A percentile compares a stretch with the other conserved stretches of the same genome.
Evolutionary conservation across 2,329 filamentous ascomycete genomes (phyloP).

Genomic region (Rugonectria rugulosa): DNA sequence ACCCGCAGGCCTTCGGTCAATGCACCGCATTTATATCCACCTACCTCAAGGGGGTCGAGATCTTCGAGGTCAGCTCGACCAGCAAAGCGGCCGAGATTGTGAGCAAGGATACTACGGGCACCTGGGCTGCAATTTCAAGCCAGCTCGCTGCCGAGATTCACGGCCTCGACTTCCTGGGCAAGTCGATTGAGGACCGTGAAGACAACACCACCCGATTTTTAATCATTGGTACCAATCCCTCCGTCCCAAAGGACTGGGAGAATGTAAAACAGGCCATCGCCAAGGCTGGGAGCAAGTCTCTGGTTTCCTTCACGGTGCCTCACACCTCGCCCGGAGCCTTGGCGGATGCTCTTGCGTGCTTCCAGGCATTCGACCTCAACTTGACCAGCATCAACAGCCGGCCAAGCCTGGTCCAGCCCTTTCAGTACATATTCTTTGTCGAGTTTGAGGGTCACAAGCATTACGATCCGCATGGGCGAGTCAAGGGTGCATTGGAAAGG

Average conservation of each 20-base stretch:
- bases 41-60: constrained; percentile 77
- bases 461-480: constrained; percentile 61
- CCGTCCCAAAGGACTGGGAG: constrained; percentile 36
- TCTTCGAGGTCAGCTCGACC: constrained; percentile 85
- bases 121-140: constrained; percentile 80
- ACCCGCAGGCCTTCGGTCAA: constrained; percentile 95
- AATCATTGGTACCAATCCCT: constrained; percentile 58
- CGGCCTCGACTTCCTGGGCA: constrained; percentile 72
- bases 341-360: constrained; percentile 80
- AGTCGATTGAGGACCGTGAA: constrained; percentile 73
- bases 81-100: constrained; percentile 84
- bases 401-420: constrained; percentile 76
- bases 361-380: constrained; percentile 76
- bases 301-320: constrained; percentile 84
- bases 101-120: constrained; percentile 62
- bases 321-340: constrained; percentile 82
- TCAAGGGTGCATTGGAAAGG: constrained; percentile 66
- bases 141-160: constrained; percentile 74
- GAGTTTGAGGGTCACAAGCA: constrained; percentile 76
- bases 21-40: constrained; percentile 77
- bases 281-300: constrained; percentile 64
- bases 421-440: constrained; percentile 95
- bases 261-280: constrained; percentile 37
- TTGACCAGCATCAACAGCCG: constrained; percentile 90
- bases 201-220: constrained; percentile 86